Conservation (phyloP, 768 basidiomycete genomes). For the Phanerochaete carnosa region DNA sequence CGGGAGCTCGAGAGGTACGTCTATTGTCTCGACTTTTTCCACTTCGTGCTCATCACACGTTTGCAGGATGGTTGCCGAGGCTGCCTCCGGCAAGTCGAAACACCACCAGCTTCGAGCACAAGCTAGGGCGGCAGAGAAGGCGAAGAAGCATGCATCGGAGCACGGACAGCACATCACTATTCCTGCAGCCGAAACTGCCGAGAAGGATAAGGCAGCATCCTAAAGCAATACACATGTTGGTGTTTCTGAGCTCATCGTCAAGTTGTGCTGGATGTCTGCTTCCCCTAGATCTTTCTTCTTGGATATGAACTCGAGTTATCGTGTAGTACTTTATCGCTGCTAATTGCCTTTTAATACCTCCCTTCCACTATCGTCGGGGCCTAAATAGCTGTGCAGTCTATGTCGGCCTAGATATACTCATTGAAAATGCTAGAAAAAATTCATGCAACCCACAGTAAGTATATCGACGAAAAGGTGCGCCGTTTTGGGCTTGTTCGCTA, state of each 20-base stretch:
- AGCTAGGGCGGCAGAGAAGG: conserved; percentile 9
- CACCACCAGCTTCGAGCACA: conserved; percentile 36
- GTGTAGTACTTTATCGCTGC: not conserved
- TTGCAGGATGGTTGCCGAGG: conserved; percentile 80
- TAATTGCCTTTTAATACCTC: not conserved
- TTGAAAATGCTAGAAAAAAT: too few species aligned
- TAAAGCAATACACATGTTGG: not conserved
- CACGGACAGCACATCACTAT: not conserved
- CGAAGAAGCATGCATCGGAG: conserved; percentile 1
- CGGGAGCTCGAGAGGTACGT: conserved; percentile 88
- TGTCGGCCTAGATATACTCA: too few species aligned
- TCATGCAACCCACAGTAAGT: too few species aligned
- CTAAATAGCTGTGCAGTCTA: too few species aligned
- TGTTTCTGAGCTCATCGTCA: too few species aligned
- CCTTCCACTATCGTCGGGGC: too few species aligned
- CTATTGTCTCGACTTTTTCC: not conserved
- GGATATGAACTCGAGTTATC: not conserved
- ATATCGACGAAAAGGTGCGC: too few species aligned
- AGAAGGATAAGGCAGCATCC: not conserved
- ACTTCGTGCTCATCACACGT: not conserved
- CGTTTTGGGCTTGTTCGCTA: too few species aligned
- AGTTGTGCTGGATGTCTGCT: too few species aligned
- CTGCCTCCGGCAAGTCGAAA: conserved; percentile 70
- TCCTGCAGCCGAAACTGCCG: conserved; percentile 1
- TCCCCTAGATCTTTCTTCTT: not conserved